Conservation (phyloP, 352 stramenopile genomes). For the Phytopythium vexans region DNA sequence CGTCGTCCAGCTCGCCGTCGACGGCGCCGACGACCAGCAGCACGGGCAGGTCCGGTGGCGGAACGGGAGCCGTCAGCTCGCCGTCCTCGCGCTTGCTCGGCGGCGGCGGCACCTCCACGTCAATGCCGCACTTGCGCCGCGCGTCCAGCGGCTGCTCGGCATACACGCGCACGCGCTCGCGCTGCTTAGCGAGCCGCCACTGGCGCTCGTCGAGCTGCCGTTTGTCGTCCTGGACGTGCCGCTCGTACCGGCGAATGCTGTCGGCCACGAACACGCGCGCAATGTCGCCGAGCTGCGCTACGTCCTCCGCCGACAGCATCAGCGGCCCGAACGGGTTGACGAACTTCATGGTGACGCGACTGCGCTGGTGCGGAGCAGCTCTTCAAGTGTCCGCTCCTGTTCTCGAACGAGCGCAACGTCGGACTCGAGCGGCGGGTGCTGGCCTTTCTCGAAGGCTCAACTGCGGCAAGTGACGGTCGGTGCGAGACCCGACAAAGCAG, state of each 20-base stretch:
- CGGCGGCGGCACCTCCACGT: constrained; percentile 16
- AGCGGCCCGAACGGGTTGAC: constrained; percentile 25
- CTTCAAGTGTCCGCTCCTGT: too few relatives aligned
- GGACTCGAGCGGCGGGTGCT: too few relatives aligned
- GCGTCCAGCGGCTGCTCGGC: constrained; percentile 20
- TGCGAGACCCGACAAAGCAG: too few relatives aligned
- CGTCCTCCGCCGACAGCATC: constrained; percentile 23
- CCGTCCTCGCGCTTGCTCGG: constrained; percentile 2
- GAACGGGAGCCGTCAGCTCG: constrained; percentile 16
- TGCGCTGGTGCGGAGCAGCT: too few relatives aligned
- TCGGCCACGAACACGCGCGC: constrained; percentile 27
- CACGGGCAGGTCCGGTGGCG: constrained; percentile 21
- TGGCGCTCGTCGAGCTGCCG: constrained; percentile 18
- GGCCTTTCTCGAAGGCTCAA: too few relatives aligned
- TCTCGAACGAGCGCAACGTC: too few relatives aligned
- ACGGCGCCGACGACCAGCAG: constrained; percentile 27
- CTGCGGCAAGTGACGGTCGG: too few relatives aligned
- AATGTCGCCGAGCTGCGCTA: constrained; percentile 18
- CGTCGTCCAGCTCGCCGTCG: constrained; percentile 29
- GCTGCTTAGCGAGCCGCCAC: constrained; percentile 25
- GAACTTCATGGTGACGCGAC: constrained; percentile 4
- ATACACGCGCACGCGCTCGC: constrained; percentile 19
- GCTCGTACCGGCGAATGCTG: constrained; percentile 22
- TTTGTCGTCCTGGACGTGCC: constrained; percentile 22
- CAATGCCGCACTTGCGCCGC: constrained; percentile 12